Evolutionary conservation across 2,329 filamentous ascomycete genomes (phyloP), one percentile per base, ranked within the genome.

Genomic region (Uncinocarpus reesii): DNA sequence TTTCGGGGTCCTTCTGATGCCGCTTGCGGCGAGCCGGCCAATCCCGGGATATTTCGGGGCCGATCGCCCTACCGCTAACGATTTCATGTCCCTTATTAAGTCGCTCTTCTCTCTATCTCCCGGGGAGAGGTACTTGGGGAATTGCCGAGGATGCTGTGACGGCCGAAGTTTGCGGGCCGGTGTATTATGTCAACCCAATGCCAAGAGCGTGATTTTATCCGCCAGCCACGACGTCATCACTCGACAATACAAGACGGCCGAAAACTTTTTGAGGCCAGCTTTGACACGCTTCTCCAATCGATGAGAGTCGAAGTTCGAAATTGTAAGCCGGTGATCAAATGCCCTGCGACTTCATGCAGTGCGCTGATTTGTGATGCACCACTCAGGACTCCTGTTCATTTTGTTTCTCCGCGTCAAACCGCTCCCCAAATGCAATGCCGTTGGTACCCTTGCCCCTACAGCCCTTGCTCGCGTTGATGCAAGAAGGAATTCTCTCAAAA

Each of bases 41-140:
- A 32, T 26, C 29, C 44, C 45, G 45, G 45, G 45, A 41, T 24
- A 34, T 40, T 47, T 47, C 45, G 45, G 45, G 44, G 26, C 37
- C 45, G 45, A 15, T 2, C 11, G n/a, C 23, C 43, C 34, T 40
- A 23, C 6, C n/a, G 11, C 28, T 24, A 41, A 38, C n/a, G n/a
- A 21, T 38, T 37, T 29, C 16, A 32, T 24, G 26, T 3, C 18
- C n/a, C 16, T 16, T 23, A 5, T 18, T 34, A n/a, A n/a, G 44
- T 47, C 31, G 16, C 11, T 24, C n/a, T 24, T 13, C 34, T 16
- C 24, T 15, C 10, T 6, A 18, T 41, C 18, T 35, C 7, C n/a
- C n/a, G 4, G 21, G 26, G 28, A 16, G n/a, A 2, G 34, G 10
- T 46, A 46, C 43, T 29, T 46, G 1, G 4, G 31, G 15, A 38